Conservation (phyloP, 495 filamentous ascomycete species). For the Penicillium soppii region DNA sequence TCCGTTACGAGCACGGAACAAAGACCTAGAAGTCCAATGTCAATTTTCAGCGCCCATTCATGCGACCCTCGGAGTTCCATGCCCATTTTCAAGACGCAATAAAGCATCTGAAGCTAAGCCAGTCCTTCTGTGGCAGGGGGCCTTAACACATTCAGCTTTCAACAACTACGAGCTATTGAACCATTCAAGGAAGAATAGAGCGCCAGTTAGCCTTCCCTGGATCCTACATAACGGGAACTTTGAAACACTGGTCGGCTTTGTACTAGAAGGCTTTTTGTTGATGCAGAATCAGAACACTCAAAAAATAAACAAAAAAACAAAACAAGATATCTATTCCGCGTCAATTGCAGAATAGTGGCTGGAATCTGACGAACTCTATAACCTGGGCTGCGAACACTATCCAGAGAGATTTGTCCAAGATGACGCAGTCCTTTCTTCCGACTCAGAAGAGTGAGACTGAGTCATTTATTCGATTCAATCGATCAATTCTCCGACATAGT, state of each 20-base stretch:
- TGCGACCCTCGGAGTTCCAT: background rate
- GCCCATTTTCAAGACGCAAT: background rate
- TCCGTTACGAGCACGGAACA: background rate
- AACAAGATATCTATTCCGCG: background rate
- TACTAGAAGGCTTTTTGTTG: background rate
- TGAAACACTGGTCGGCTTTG: background rate
- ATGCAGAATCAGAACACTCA: background rate
- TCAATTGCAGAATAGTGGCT: background rate
- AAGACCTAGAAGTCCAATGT: background rate
- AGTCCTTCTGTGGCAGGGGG: background rate
- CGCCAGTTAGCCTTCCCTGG: background rate
- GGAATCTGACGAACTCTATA: background rate
- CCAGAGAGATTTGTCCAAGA: background rate
- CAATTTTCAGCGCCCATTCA: background rate
- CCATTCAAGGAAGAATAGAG: background rate
- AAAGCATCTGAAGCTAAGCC: background rate
- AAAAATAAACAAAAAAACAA: no score
- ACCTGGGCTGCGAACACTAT: background rate
- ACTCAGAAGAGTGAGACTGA: background rate
- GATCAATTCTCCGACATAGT: background rate
- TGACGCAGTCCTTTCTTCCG: background rate
- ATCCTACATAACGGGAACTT: background rate
- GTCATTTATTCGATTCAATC: background rate
- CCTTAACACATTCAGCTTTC: background rate
- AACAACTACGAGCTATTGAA: background rate